Conservation (phyloP, 306 rosid species). For the Quercus robur region DNA sequence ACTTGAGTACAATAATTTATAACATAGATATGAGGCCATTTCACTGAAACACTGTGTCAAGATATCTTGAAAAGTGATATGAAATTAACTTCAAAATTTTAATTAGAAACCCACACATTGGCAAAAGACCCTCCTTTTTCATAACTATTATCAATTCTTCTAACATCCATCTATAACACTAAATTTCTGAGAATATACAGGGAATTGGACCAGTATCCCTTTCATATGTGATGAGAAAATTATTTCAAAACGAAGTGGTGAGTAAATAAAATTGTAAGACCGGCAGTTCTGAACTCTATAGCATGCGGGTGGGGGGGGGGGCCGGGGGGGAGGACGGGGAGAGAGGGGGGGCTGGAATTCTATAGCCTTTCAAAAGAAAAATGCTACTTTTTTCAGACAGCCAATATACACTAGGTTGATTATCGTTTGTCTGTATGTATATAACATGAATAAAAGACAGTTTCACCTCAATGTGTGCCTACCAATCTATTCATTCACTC, state of each 20-base stretch:
- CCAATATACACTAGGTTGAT: background rate
- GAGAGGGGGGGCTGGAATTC: background rate
- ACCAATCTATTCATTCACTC: constrained; percentile 31
- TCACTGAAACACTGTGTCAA: background rate
- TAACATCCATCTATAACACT: too few relatives aligned
- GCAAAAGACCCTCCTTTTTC: background rate
- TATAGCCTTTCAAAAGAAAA: background rate
- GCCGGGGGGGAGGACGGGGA: rapidly evolving
- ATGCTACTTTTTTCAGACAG: background rate
- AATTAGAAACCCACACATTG: background rate
- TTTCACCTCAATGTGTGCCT: constrained; percentile 36
- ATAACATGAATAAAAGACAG: constrained; percentile 17
- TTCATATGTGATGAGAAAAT: background rate
- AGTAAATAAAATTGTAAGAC: background rate
- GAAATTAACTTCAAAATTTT: background rate
- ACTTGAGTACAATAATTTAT: background rate
- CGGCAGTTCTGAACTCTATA: background rate
- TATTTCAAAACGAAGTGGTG: background rate
- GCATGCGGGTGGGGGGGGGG: background rate
- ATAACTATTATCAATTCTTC: background rate
- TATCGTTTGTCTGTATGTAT: background rate
- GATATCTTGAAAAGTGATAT: background rate
- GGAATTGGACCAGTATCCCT: background rate
- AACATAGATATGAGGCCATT: background rate
- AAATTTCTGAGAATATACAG: background rate